phyloP scores from a whole-genome alignment of 495 filamentous ascomycete species.

The Aspergillus bertholletiae region DNA sequence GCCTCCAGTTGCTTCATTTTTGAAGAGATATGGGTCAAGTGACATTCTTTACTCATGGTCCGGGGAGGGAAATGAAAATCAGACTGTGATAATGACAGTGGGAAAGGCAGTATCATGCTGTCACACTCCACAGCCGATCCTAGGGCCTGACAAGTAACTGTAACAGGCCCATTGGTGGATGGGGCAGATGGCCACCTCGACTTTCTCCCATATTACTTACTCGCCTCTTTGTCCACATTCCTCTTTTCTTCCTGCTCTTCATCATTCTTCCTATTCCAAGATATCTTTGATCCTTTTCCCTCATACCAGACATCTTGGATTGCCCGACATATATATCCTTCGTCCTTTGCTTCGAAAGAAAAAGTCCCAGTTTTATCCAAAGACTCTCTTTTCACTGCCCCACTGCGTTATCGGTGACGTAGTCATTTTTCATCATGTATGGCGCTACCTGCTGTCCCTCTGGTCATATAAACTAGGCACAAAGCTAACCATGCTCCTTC shows the following conservation, averaged over 20 bases:
- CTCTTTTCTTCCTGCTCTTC: not conserved
- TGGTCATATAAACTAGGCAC: not conserved
- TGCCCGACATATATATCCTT: not conserved
- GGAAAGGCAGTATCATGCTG: constrained; percentile 4
- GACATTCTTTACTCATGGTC: not conserved
- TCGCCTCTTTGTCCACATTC: not conserved
- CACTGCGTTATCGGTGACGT: constrained; percentile 16
- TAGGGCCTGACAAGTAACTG: constrained; percentile 7
- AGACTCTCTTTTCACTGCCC: not conserved
- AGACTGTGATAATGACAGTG: not conserved
- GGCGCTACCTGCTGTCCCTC: not conserved
- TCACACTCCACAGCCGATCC: constrained; percentile 20
- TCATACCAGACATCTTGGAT: not conserved
- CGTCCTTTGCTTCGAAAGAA: not conserved
- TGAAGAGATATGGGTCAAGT: not conserved
- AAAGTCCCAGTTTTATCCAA: not conserved
- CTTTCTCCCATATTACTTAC: not conserved
- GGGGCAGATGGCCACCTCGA: not conserved
- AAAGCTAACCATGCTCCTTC: constrained; percentile 15
- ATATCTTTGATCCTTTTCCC: not conserved
- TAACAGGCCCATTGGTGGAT: constrained; percentile 20
- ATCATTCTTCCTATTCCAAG: not conserved
- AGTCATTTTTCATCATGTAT: constrained; percentile 26
- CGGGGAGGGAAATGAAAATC: not conserved
- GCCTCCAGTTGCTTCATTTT: not conserved